Percentiles rank a stretch among this genome's conserved stretches.
These are phyloP conservation scores for Calvatia gigantea DNA, from an alignment of 768 basidiomycete species.

Conservation along the genomic window DNA sequence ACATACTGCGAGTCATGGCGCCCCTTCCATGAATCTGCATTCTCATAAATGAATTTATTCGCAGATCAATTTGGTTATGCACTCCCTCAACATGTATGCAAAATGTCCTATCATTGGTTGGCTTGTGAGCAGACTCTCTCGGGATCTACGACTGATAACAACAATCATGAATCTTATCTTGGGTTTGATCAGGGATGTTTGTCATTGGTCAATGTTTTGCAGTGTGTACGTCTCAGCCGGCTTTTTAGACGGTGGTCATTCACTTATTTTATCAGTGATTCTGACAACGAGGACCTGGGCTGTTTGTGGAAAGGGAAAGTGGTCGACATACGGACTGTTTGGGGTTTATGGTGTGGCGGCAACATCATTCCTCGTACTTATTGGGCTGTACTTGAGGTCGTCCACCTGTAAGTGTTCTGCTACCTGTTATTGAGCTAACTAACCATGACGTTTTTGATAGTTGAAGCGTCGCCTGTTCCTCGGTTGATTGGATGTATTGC, in stretches of 20 bases:
- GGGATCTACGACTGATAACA: too few relatives aligned
- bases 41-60: too few relatives aligned
- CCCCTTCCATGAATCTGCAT: too few relatives aligned
- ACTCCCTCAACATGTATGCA: background rate
- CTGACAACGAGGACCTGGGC: constrained; percentile 3
- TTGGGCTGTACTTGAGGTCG: background rate
- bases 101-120: background rate
- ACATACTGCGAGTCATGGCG: too few relatives aligned
- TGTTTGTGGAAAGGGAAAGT: background rate
- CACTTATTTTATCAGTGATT: background rate
- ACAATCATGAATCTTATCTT: background rate
- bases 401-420: background rate
- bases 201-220: background rate
- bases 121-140: background rate
- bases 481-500: background rate
- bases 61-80: background rate
- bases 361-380: background rate
- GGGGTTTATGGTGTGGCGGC: background rate
- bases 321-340: background rate
- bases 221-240: background rate
- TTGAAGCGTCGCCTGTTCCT: background rate
- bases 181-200: background rate
- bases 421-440: background rate
- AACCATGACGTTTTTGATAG: too few relatives aligned
- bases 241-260: background rate